Percentiles rank a stretch among this genome's conserved stretches.
Evolutionary conservation across 2,329 filamentous ascomycete species (phyloP).

Genomic region (Alternaria conjuncta): DNA sequence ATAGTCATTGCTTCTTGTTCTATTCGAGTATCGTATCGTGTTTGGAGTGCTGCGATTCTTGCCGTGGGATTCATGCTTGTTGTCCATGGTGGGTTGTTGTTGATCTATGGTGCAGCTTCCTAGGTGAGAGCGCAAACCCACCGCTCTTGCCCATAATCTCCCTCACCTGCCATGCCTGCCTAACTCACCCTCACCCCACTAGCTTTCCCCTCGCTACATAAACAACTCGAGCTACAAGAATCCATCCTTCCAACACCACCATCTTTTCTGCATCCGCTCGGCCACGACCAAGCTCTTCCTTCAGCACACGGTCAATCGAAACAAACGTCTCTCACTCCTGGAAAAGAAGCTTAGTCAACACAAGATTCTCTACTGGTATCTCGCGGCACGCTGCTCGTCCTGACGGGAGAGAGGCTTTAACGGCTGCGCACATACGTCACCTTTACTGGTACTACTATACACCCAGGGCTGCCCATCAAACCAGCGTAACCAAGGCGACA

Average conservation of each 20-base stretch:
- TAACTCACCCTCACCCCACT: not conserved
- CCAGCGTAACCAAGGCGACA: not conserved
- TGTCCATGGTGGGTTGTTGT: not conserved
- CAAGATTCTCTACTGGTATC: not conserved
- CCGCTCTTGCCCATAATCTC: not conserved
- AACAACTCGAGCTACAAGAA: not conserved
- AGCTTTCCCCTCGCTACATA: not conserved
- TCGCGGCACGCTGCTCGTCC: not conserved
- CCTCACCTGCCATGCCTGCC: slow-evolving; percentile 5
- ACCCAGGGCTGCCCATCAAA: not conserved
- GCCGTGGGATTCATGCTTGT: not conserved
- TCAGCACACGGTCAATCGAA: not conserved
- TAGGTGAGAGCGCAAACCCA: not conserved
- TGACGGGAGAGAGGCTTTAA: not conserved
- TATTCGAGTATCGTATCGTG: not conserved
- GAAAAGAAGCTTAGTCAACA: not conserved
- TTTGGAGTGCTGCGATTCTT: not conserved
- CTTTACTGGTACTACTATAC: not conserved
- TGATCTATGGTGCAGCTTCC: not conserved
- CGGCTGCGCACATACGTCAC: not conserved
- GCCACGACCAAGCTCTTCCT: not conserved
- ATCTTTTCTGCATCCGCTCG: not conserved
- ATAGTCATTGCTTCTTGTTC: not conserved
- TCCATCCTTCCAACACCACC: not conserved
- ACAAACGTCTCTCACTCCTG: not conserved